Base-by-base conservation (phyloP, 495 filamentous ascomycete genomes). In the Penicillium samsonianum region DNA sequence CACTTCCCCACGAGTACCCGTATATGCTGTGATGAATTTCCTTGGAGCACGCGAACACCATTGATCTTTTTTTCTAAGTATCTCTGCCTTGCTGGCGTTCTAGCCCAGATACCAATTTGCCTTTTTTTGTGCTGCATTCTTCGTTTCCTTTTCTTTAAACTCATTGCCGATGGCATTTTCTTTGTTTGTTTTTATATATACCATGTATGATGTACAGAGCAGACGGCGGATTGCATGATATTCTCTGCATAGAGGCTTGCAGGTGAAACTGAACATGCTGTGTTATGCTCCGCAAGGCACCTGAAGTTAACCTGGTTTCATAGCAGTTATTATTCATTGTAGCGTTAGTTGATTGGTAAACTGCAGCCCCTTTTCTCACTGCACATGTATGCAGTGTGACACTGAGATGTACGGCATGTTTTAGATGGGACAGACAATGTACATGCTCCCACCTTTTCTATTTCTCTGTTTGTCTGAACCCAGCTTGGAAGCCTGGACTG, bases 51-150 rank as follows among this genome's bases (percentile, higher is more conserved):
- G 37, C 63, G 65, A n/a, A 67, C 60, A 56, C 42, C 53, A 60
- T 58, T 28, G 25, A 41, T 57, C 50, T 57, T 61, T 5, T 30
- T 60, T 54, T 60, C 30, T 42, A 31, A 48, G 28, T 48, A 54
- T 65, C 44, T 38, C n/a, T 64, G 45, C 55, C 59, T 30, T 65
- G 58, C 56, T 61, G 67, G 64, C 58, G 63, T 72, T 67, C 50
- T 62, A 59, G 65, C 61, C 60, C 57, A 63, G 64, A 70, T 73
- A 70, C 67, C 67, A 68, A 67, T 70, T 70, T 67, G 60, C 50
- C 40, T 56, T 67, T 64, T 43, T 67, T 64, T 52, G 46, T 28
- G 20, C 31, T 57, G 54, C 35, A 45, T 57, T 42, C 30, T 55
- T 59, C 33, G 58, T 53, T 31, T 16, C 35, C 3, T 17, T 50